These are phyloP conservation scores for Elsinoe ampelina DNA, from an alignment of 2,329 filamentous ascomycete genomes.

Conservation along the genomic window DNA sequence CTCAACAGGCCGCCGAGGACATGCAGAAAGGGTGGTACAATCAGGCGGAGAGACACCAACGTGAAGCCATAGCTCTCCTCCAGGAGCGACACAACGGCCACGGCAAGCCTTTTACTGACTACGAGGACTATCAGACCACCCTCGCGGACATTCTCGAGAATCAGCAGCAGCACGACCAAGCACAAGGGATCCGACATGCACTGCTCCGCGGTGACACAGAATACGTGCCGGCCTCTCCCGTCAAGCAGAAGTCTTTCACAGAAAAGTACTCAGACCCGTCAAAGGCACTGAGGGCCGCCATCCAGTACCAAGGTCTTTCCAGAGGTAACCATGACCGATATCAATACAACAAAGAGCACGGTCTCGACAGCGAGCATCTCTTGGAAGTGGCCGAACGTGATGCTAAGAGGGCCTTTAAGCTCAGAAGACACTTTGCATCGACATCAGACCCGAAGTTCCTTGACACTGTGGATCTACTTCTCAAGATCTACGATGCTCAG, in stretches of 20 bases:
- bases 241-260: background rate
- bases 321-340: background rate
- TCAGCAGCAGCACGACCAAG: conserved; percentile 1
- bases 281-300: background rate
- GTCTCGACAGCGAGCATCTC: background rate
- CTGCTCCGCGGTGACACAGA: background rate
- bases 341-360: conserved; percentile 9
- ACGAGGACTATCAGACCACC: background rate
- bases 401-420: conserved; percentile 12
- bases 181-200: background rate
- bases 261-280: background rate
- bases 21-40: background rate
- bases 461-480: conserved; percentile 5
- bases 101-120: background rate
- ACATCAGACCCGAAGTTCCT: background rate
- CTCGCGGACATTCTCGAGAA: conserved; percentile 6
- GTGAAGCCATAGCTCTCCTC: background rate
- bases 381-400: conserved; percentile 7
- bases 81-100: conserved; percentile 8
- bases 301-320: conserved; percentile 1
- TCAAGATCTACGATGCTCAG: conserved; percentile 8
- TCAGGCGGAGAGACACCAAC: conserved; percentile 7
- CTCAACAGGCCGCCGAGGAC: background rate
- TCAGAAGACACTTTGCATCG: background rate
- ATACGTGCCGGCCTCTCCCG: background rate